Percentiles rank a stretch among this genome's conserved stretches.
Evolutionary conservation across 495 filamentous ascomycete genomes (phyloP).

Genomic region (Cladorrhinum samala): DNA sequence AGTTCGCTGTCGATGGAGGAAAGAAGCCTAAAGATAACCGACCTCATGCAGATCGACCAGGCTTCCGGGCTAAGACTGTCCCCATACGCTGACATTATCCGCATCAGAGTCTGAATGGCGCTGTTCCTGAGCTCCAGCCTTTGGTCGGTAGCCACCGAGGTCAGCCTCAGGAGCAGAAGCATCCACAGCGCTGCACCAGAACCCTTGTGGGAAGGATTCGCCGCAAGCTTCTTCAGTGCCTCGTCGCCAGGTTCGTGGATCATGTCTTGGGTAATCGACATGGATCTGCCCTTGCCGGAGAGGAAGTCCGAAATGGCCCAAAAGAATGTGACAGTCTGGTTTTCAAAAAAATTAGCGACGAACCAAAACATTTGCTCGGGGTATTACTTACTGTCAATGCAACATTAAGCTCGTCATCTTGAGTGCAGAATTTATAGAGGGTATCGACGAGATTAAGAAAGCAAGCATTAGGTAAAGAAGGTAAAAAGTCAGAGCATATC

Average conservation of each 20-base stretch:
- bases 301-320: slow-evolving; percentile 92
- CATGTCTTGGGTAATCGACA: slow-evolving; percentile 43
- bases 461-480: slow-evolving; percentile 68
- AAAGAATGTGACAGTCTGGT: slow-evolving; percentile 80
- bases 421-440: slow-evolving; percentile 77
- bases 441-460: slow-evolving; percentile 81
- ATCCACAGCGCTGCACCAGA: slow-evolving; percentile 72
- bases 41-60: slow-evolving; percentile 77
- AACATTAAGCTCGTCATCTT: slow-evolving; percentile 90
- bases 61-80: slow-evolving; percentile 70
- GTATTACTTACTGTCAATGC: slow-evolving; percentile 68
- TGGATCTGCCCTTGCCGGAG: slow-evolving; percentile 39
- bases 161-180: slow-evolving; percentile 70
- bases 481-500: slow-evolving; percentile 88
- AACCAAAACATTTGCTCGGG: background rate
- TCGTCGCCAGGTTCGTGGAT: slow-evolving; percentile 46
- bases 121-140: slow-evolving; percentile 86
- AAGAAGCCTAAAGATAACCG: slow-evolving; percentile 72
- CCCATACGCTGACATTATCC: slow-evolving; percentile 88
- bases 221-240: slow-evolving; percentile 44
- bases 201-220: slow-evolving; percentile 41
- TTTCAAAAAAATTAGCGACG: slow-evolving; percentile 24
- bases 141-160: slow-evolving; percentile 67
- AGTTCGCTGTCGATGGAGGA: slow-evolving; percentile 47
- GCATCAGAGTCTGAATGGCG: slow-evolving; percentile 80